phyloP scores from a whole-genome alignment of 2,329 filamentous ascomycete species.

The Cladosporium sp. region DNA sequence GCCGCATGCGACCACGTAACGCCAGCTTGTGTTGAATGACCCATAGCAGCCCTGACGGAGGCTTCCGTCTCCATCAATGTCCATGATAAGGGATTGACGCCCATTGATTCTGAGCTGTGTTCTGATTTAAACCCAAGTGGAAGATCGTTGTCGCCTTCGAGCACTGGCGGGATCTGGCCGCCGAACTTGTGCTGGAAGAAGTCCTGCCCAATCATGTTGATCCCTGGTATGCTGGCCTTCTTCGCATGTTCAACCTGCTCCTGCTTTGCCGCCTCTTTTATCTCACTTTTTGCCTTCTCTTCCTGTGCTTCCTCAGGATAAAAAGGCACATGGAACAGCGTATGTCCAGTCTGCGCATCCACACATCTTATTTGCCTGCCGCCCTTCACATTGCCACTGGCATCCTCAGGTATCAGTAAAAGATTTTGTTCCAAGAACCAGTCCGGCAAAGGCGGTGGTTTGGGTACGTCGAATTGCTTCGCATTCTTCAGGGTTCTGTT shows the following conservation, averaged over 20 bases:
- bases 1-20: conserved; percentile 27
- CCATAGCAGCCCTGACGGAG: conserved; percentile 25
- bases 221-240: conserved; percentile 16
- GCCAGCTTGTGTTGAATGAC: neutral
- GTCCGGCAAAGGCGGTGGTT: conserved; percentile 37
- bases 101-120: neutral
- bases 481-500: conserved; percentile 1
- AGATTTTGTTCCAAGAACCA: conserved; percentile 42
- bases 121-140: conserved; percentile 8
- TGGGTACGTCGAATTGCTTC: conserved; percentile 27
- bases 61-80: conserved; percentile 31
- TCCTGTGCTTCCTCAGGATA: conserved; percentile 21
- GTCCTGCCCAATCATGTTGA: conserved; percentile 22
- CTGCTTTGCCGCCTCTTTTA: conserved; percentile 19
- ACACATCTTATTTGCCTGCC: conserved; percentile 31
- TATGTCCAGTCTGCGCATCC: conserved; percentile 34
- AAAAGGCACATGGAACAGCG: conserved; percentile 33
- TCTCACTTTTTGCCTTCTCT: conserved; percentile 4
- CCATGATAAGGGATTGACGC: conserved; percentile 14
- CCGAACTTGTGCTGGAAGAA: conserved; percentile 27
- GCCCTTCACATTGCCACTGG: neutral
- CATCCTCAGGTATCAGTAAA: conserved; percentile 25
- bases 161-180: conserved; percentile 12
- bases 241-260: conserved; percentile 20
- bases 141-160: conserved; percentile 7